Evolutionary conservation across 2,329 filamentous ascomycete species (phyloP).

Genomic region (Cytospora schulzeri): DNA sequence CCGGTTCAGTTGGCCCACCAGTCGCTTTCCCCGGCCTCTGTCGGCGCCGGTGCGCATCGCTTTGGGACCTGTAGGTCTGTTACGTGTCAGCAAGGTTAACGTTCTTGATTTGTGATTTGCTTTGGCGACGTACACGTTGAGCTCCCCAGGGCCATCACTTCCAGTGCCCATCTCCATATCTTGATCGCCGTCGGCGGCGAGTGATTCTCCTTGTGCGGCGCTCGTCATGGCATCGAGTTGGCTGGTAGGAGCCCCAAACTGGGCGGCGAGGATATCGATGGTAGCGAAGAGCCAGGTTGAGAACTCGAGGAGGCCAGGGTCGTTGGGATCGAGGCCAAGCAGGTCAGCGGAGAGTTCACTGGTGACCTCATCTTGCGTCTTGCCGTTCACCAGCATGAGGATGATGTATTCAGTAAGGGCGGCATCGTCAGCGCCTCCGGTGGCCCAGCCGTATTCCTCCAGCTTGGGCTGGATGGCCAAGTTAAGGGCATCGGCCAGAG

Average conservation of each 20-base stretch:
- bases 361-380: slow-evolving; percentile 87
- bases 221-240: slow-evolving; percentile 36
- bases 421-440: slow-evolving; percentile 73
- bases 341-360: slow-evolving; percentile 86
- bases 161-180: slow-evolving; percentile 75
- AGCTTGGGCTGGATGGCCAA: slow-evolving; percentile 86
- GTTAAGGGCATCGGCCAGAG: slow-evolving; percentile 82
- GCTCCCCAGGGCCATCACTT: slow-evolving; percentile 45
- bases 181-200: slow-evolving; percentile 45
- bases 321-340: slow-evolving; percentile 78
- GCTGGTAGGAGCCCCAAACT: slow-evolving; percentile 55
- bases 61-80: slow-evolving; percentile 88
- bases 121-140: slow-evolving; percentile 59
- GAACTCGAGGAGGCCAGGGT: slow-evolving; percentile 80
- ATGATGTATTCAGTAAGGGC: slow-evolving; percentile 95
- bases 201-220: slow-evolving; percentile 40
- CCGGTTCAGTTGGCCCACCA: slow-evolving; percentile 83
- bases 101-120: slow-evolving; percentile 20
- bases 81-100: slow-evolving; percentile 44
- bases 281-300: slow-evolving; percentile 93
- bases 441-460: slow-evolving; percentile 89
- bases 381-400: slow-evolving; percentile 94
- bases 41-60: slow-evolving; percentile 80
- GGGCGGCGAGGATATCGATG: slow-evolving; percentile 67
- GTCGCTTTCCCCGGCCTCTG: slow-evolving; percentile 71